Evolutionary conservation across 805 yeast species (phyloP).

Genomic region (Teunomyces funiuensis): DNA sequence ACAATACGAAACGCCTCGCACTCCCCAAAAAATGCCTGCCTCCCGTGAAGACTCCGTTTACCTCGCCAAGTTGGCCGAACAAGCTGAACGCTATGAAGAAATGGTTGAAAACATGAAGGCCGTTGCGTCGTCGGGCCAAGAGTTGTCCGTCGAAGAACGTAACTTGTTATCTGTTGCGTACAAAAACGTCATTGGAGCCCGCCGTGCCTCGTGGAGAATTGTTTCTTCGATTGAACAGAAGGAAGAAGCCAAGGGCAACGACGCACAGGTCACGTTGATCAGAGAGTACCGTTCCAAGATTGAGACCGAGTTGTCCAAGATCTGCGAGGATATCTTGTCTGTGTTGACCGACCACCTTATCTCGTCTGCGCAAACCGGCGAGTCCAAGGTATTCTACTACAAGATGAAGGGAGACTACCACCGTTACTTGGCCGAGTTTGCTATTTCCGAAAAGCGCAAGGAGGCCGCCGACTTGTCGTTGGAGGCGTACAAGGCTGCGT

Average conservation of each 20-base stretch:
- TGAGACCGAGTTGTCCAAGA: conserved; percentile 87
- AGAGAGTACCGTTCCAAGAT: conserved; percentile 94
- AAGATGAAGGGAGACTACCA: conserved; percentile 99
- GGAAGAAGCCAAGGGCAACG: conserved; percentile 95
- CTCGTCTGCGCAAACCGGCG: conserved; percentile 94
- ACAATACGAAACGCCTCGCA: conserved; percentile 1
- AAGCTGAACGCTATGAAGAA: conserved; percentile 99
- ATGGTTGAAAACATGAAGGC: conserved; percentile 98
- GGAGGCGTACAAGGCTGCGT: conserved; percentile 92
- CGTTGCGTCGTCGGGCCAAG: conserved; percentile 95
- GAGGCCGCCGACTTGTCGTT: conserved; percentile 89
- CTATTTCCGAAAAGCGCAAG: conserved; percentile 86
- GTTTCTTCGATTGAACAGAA: conserved; percentile 97
- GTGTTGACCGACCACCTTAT: conserved; percentile 88
- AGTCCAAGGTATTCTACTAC: conserved; percentile 96
- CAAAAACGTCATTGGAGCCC: conserved; percentile 97
- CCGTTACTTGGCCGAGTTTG: conserved; percentile 97
- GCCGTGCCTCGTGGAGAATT: conserved; percentile 99
- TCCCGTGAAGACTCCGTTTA: conserved; percentile 98
- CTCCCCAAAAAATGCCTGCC: conserved; percentile 54
- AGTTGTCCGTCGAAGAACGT: conserved; percentile 96
- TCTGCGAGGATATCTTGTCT: conserved; percentile 89
- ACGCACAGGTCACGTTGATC: conserved; percentile 82
- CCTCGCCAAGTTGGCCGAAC: conserved; percentile 97
- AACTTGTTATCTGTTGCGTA: conserved; percentile 95